phyloP scores from a whole-genome alignment of 441 rosid genomes.

The Populus trichocarpa region DNA sequence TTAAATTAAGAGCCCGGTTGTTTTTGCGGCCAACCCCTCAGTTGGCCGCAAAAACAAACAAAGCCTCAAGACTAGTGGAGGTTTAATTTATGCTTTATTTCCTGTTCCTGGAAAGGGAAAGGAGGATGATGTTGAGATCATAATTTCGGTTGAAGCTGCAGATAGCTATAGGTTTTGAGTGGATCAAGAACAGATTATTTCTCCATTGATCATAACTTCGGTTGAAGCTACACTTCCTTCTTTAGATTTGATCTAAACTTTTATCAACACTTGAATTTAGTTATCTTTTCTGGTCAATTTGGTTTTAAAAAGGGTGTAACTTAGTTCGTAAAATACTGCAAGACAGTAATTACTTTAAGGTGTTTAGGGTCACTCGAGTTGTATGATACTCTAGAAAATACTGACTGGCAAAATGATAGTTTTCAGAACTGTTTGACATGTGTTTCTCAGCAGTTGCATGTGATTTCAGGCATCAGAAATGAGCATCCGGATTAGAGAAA shows the following conservation, averaged over 20 bases:
- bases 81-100: neutral
- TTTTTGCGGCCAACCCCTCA: neutral
- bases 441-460: constrained; percentile 10
- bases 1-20: neutral
- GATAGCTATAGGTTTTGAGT: neutral
- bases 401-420: neutral
- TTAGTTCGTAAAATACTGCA: no score
- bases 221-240: no score
- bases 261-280: no score
- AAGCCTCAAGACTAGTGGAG: neutral
- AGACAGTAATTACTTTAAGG: no score
- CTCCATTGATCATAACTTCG: neutral
- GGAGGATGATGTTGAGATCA: neutral
- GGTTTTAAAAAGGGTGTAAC: no score
- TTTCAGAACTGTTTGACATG: neutral
- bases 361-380: no score
- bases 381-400: no score
- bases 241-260: no score
- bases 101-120: neutral
- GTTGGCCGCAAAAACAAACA: neutral
- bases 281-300: no score
- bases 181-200: no score
- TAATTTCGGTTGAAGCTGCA: neutral
- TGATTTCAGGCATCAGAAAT: constrained; percentile 65
- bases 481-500: constrained; percentile 71